Evolutionary conservation across 352 stramenopile species (phyloP).

Genomic region (Globisporangium carolinianum): DNA sequence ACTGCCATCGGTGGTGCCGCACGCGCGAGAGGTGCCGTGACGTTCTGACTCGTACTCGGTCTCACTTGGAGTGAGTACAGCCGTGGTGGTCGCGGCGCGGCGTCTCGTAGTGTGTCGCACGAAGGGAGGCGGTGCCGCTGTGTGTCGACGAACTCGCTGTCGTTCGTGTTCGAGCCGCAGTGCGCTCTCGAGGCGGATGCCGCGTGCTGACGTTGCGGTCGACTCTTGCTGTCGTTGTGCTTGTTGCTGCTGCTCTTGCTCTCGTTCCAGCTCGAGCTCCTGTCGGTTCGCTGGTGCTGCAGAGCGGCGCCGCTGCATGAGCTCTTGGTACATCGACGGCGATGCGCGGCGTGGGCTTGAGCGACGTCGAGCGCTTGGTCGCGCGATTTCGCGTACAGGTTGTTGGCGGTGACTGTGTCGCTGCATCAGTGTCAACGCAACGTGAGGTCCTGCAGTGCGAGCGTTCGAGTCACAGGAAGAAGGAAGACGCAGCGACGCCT

Average conservation of each 20-base stretch:
- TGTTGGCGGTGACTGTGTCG: too few species aligned
- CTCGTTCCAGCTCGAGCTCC: background rate
- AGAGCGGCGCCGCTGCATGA: background rate
- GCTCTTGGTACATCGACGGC: background rate
- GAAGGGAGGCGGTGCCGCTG: too few species aligned
- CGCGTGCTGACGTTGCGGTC: background rate
- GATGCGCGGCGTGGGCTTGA: background rate
- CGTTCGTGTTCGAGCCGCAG: conserved; percentile 8
- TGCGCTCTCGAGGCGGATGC: conserved; percentile 13
- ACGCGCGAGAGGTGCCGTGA: background rate
- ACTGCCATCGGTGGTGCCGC: conserved; percentile 4
- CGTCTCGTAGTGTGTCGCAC: background rate
- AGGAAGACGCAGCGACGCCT: background rate
- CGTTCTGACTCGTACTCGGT: background rate
- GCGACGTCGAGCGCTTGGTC: background rate
- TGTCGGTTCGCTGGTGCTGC: background rate
- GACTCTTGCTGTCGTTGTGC: background rate
- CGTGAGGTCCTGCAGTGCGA: background rate
- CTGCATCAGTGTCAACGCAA: background rate
- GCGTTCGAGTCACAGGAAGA: background rate
- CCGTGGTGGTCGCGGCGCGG: background rate
- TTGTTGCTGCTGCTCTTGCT: background rate
- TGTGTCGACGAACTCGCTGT: background rate
- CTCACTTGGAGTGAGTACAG: background rate
- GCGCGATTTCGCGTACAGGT: too few species aligned